Evolutionary conservation across 768 basidiomycete genomes (phyloP), one percentile per base, ranked within the genome.

Genomic region (Leccinum rimulosum): DNA sequence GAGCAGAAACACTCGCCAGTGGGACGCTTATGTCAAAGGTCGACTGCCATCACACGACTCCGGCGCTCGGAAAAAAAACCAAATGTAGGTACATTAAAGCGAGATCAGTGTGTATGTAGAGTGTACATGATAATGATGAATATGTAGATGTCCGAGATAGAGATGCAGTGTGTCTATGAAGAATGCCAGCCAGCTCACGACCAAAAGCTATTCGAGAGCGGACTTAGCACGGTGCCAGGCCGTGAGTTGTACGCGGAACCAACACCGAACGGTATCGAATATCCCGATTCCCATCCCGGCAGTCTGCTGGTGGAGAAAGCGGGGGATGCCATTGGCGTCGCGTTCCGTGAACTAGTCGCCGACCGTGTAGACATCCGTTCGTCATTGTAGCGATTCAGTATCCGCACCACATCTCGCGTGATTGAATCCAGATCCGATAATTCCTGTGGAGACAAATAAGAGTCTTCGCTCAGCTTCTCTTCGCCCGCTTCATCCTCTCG

Each of bases 341-440:
- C 85, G 28, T 88, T 84, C 60, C 85, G 80, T 43, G 89, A 89
- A 62, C 80, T 86, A 36, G 78, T 73, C 51, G 80, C 77, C 1
- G 88, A 89, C 68, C 83, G 84, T 27, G 73, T 73, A 6, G 77
- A 73, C 64, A 81, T 71, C 54, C 87, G 78, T 71, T 92, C 91
- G 9, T 85, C 81, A 62, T 81, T 86, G 71, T 87, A 90, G 50
- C 79, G 80, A 65, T 91, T 84, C 55, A 96, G 73, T 50, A 94
- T 83, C 48, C 79, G 74, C 25, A 94, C 91, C 54, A 94, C 79
- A 61, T 89, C 84, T 61, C 82, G 80, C 5, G 91, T 90, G 66
- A 94, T 76, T 27, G 81, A 69, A 62, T 93, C 90, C 55, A 95
- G 75, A 65, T 95, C 90, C 64, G 80, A 82, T 60, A 91, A 75